Evolutionary conservation across 805 yeast species (phyloP).

Genomic region (Metschnikowia kofuensis): DNA sequence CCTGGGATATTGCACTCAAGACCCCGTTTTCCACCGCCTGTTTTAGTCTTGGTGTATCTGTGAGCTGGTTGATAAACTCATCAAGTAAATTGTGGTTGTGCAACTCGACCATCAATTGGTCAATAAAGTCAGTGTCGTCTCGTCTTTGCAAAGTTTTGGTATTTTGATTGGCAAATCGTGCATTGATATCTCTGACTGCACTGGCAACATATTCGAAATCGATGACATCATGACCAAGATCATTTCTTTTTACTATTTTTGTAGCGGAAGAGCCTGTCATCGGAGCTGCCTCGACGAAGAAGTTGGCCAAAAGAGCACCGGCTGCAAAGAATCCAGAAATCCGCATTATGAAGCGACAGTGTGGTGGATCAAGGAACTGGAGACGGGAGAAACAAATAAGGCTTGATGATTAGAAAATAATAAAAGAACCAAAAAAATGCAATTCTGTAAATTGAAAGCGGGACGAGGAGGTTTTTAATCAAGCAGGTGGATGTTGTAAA

Average conservation of each 20-base stretch:
- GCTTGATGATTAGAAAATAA: no score
- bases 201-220: slow-evolving; percentile 17
- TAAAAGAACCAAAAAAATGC: no score
- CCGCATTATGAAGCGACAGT: slow-evolving; percentile 15
- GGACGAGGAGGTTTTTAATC: slow-evolving; percentile 3
- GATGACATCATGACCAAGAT: slow-evolving; percentile 12
- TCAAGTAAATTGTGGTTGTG: slow-evolving; percentile 15
- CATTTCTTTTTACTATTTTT: slow-evolving; percentile 13
- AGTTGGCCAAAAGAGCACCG: slow-evolving; percentile 17
- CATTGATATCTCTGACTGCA: slow-evolving; percentile 12
- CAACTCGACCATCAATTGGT: slow-evolving; percentile 17
- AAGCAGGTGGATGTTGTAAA: not conserved
- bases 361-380: no score
- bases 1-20: slow-evolving; percentile 13
- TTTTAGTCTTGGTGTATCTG: slow-evolving; percentile 16
- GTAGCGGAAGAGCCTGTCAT: slow-evolving; percentile 12
- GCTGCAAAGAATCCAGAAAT: slow-evolving; percentile 18
- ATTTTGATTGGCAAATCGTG: slow-evolving; percentile 10
- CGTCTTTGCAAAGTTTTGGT: slow-evolving; percentile 12
- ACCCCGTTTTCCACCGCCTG: slow-evolving; percentile 17
- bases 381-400: no score
- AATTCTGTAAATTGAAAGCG: no score
- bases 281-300: slow-evolving; percentile 25
- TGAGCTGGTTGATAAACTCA: slow-evolving; percentile 18
- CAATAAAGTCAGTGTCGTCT: slow-evolving; percentile 17